phyloP scores from a whole-genome alignment of 2,329 filamentous ascomycete genomes.

The Lasiodiplodia sp. region DNA sequence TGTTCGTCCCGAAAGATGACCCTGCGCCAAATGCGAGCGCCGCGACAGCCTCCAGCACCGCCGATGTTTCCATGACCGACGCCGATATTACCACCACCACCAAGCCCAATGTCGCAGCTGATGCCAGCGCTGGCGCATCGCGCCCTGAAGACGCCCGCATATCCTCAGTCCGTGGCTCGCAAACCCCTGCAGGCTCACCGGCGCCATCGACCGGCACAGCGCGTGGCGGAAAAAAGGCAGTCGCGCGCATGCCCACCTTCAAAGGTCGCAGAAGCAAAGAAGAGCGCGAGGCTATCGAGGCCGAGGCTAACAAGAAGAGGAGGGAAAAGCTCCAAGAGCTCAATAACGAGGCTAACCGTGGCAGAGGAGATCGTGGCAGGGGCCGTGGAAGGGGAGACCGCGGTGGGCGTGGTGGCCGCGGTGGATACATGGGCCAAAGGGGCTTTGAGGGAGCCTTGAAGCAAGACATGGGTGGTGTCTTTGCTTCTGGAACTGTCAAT shows the following conservation, averaged over 20 bases:
- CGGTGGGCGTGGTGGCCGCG: slow-evolving; percentile 43
- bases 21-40: slow-evolving; percentile 5
- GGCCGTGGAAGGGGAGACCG: slow-evolving; percentile 40
- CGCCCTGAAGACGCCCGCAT: slow-evolving; percentile 7
- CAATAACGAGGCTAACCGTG: slow-evolving; percentile 39
- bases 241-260: slow-evolving; percentile 48
- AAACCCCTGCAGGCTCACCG: slow-evolving; percentile 31
- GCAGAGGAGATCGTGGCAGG: slow-evolving; percentile 34
- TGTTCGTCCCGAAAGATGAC: slow-evolving; percentile 31
- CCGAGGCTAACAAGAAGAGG: slow-evolving; percentile 49
- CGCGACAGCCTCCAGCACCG: neutral
- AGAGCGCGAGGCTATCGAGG: slow-evolving; percentile 52
- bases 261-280: slow-evolving; percentile 54
- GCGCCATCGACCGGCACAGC: slow-evolving; percentile 41
- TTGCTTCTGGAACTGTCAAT: slow-evolving; percentile 21
- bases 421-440: slow-evolving; percentile 48
- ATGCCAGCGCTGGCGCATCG: slow-evolving; percentile 16
- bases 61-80: slow-evolving; percentile 24
- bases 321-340: slow-evolving; percentile 46
- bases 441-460: slow-evolving; percentile 6
- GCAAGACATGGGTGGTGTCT: slow-evolving; percentile 23
- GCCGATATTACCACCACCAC: slow-evolving; percentile 9
- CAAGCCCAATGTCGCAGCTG: slow-evolving; percentile 3
- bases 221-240: slow-evolving; percentile 40
- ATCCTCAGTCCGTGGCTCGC: slow-evolving; percentile 14